phyloP scores from a whole-genome alignment of 2,329 filamentous ascomycete genomes.

The Colletotrichum spinosum region DNA sequence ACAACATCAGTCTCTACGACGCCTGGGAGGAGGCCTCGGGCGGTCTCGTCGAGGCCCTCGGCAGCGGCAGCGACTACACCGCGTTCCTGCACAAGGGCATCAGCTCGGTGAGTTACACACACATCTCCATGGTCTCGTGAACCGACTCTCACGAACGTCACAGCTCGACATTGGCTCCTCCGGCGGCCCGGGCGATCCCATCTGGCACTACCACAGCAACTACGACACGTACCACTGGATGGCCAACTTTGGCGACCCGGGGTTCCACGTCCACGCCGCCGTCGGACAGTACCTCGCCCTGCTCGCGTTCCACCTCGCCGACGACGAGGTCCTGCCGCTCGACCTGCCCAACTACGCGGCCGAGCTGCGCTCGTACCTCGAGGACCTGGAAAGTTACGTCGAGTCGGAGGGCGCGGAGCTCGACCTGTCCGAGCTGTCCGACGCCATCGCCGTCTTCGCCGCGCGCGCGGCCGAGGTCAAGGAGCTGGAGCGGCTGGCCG shows the following conservation, averaged over 20 bases:
- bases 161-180: slow-evolving; percentile 69
- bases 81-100: slow-evolving; percentile 70
- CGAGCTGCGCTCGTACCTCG: slow-evolving; percentile 52
- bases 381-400: slow-evolving; percentile 49
- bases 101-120: slow-evolving; percentile 45
- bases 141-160: slow-evolving; percentile 51
- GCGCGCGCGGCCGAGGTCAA: slow-evolving; percentile 47
- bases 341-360: slow-evolving; percentile 54
- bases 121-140: fast-evolving
- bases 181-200: slow-evolving; percentile 56
- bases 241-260: slow-evolving; percentile 78
- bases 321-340: slow-evolving; percentile 51
- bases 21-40: slow-evolving; percentile 51
- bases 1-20: slow-evolving; percentile 53
- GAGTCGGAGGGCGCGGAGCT: slow-evolving; percentile 47
- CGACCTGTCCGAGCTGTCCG: slow-evolving; percentile 51
- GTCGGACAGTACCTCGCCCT: slow-evolving; percentile 58
- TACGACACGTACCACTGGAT: slow-evolving; percentile 91
- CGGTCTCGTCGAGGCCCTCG: slow-evolving; percentile 63
- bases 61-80: slow-evolving; percentile 76
- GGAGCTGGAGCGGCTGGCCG: slow-evolving; percentile 46
- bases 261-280: slow-evolving; percentile 69
- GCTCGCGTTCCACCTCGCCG: neutral
- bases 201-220: slow-evolving; percentile 83
- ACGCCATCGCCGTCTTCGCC: slow-evolving; percentile 53